phyloP scores from a whole-genome alignment of 345 rosid species.

The Hypericum androsaemum region DNA sequence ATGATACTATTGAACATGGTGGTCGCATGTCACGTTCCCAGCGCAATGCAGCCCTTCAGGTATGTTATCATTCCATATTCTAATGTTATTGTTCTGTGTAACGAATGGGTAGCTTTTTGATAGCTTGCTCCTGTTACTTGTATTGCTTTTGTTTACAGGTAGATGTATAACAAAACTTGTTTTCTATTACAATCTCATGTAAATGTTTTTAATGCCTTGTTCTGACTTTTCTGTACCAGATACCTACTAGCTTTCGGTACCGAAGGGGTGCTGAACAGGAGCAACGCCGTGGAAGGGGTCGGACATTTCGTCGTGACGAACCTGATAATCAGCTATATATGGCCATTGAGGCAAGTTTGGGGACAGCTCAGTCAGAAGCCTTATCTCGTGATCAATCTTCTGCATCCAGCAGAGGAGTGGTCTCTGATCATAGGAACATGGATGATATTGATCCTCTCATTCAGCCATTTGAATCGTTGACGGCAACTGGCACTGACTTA shows the following conservation, averaged over 20 bases:
- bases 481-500: constrained; percentile 33
- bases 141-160: not conserved
- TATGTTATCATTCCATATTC: constrained; percentile 9
- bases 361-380: constrained; percentile 24
- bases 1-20: constrained; percentile 82
- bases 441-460: constrained; percentile 44
- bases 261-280: constrained; percentile 47
- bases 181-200: too few species aligned
- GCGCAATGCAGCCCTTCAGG: constrained; percentile 97
- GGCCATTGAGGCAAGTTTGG: constrained; percentile 57
- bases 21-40: constrained; percentile 91
- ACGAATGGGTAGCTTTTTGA: not conserved
- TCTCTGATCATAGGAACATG: constrained; percentile 30
- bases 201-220: too few species aligned
- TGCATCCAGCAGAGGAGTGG: constrained; percentile 32
- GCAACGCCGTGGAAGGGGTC: constrained; percentile 67
- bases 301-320: constrained; percentile 53
- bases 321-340: constrained; percentile 47
- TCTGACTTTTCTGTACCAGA: constrained; percentile 24
- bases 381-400: constrained; percentile 28
- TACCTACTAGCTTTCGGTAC: constrained; percentile 89
- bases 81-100: not conserved
- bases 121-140: not conserved
- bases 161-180: too few species aligned
- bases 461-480: constrained; percentile 49